phyloP scores from a whole-genome alignment of 2,329 filamentous ascomycete species.

The Waltergamsia citrina region DNA sequence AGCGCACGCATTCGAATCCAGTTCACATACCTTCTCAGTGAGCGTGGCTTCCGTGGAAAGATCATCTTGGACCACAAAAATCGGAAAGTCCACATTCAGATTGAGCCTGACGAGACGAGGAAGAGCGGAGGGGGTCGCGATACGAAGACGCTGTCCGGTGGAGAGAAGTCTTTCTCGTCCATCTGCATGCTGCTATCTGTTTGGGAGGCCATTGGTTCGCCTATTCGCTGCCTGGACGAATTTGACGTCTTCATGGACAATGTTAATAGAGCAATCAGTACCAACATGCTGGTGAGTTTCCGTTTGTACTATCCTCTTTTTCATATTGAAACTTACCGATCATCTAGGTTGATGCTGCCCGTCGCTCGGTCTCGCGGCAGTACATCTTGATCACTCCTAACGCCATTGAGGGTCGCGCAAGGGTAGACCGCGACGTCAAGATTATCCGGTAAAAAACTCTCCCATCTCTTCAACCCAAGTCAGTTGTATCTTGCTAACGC shows the following conservation, averaged over 20 bases:
- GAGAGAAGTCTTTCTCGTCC: slow-evolving; percentile 96
- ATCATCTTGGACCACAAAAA: slow-evolving; percentile 68
- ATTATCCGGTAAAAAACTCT: slow-evolving; percentile 55
- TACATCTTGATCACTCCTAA: slow-evolving; percentile 97
- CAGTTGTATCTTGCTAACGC: not conserved
- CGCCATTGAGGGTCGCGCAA: slow-evolving; percentile 54
- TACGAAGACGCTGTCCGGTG: slow-evolving; percentile 87
- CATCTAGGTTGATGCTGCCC: slow-evolving; percentile 66
- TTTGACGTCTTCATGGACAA: slow-evolving; percentile 99
- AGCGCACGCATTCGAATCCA: slow-evolving; percentile 76
- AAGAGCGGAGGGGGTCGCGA: slow-evolving; percentile 63
- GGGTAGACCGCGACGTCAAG: slow-evolving; percentile 60
- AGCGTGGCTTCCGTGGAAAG: slow-evolving; percentile 79
- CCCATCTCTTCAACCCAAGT: not conserved
- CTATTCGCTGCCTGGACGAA: slow-evolving; percentile 89
- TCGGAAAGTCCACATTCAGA: slow-evolving; percentile 69
- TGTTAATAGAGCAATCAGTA: slow-evolving; percentile 87
- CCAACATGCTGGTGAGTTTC: slow-evolving; percentile 74
- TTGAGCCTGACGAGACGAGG: slow-evolving; percentile 62
- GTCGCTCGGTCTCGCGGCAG: slow-evolving; percentile 79
- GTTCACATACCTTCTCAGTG: slow-evolving; percentile 81
- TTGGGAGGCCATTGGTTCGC: slow-evolving; percentile 97
- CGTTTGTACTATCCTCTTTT: not conserved
- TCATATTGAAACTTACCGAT: not conserved
- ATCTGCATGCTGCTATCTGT: slow-evolving; percentile 87